Evolutionary conservation across 1,139 yeast species (phyloP).

Genomic region (Insectozyma bohioensis): DNA sequence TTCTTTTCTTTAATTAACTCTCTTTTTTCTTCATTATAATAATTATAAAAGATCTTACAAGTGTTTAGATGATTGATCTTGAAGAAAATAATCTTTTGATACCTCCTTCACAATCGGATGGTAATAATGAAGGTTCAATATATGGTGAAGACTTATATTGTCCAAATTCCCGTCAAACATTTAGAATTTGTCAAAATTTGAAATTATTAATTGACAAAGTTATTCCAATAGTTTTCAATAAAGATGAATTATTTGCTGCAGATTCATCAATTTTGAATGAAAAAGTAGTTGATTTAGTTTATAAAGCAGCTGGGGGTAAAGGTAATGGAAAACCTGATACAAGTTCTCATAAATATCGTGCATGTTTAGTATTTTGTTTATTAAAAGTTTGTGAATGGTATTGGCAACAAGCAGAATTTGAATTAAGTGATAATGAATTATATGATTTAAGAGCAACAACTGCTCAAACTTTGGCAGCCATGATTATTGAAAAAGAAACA

Average conservation of each 20-base stretch:
- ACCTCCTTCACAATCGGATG: slow-evolving; percentile 12
- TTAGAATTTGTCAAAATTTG: slow-evolving; percentile 72
- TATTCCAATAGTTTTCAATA: slow-evolving; percentile 62
- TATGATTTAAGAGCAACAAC: slow-evolving; percentile 61
- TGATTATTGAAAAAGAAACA: slow-evolving; percentile 58
- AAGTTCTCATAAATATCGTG: slow-evolving; percentile 62
- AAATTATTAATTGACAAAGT: slow-evolving; percentile 70
- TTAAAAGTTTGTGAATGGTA: slow-evolving; percentile 82
- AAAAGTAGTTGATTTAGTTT: slow-evolving; percentile 57
- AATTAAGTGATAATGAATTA: slow-evolving; percentile 67
- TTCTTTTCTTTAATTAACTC: too few species aligned
- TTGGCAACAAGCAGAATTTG: slow-evolving; percentile 55
- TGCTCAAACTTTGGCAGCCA: slow-evolving; percentile 71
- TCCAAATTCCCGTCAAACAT: slow-evolving; percentile 68
- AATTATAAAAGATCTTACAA: too few species aligned
- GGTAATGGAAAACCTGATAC: slow-evolving; percentile 60
- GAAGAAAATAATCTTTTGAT: slow-evolving; percentile 15
- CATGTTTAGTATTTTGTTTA: slow-evolving; percentile 66
- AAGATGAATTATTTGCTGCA: slow-evolving; percentile 49
- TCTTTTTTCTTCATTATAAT: too few species aligned
- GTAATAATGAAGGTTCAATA: slow-evolving; percentile 13
- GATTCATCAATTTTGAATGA: slow-evolving; percentile 64
- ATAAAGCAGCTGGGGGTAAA: slow-evolving; percentile 80
- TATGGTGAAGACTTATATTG: slow-evolving; percentile 19
- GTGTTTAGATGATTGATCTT: slow-evolving; percentile 12